Evolutionary conservation across 495 filamentous ascomycete species (phyloP).

Genomic region (Hypoxylon fragiforme): DNA sequence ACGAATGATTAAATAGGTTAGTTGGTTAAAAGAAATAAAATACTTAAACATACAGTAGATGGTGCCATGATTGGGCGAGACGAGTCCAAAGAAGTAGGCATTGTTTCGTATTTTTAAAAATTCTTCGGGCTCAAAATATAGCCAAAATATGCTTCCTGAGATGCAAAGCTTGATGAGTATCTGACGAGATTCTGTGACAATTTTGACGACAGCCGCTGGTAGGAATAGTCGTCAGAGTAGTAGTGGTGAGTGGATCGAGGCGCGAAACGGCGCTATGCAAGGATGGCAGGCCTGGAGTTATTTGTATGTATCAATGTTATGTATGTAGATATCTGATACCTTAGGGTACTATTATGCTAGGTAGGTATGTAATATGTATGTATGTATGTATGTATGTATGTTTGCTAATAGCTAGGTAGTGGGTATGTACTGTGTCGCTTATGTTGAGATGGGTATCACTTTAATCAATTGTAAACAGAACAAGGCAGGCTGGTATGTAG

Average conservation of each 20-base stretch:
- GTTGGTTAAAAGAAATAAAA: neutral
- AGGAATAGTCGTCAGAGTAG: constrained; percentile 7
- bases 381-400: no score
- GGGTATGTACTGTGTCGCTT: neutral
- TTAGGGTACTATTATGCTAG: no score
- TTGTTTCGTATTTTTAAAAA: constrained; percentile 44
- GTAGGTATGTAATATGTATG: no score
- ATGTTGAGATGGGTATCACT: neutral
- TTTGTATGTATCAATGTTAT: no score
- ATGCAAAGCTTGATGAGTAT: neutral
- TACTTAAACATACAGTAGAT: constrained; percentile 58
- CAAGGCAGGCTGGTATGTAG: constrained; percentile 1
- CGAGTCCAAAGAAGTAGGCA: constrained; percentile 71
- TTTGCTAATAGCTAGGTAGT: no score
- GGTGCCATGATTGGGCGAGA: constrained; percentile 76
- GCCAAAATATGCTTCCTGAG: constrained; percentile 3
- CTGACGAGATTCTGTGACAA: constrained; percentile 13
- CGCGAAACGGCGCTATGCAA: constrained; percentile 33
- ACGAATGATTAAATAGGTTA: no score
- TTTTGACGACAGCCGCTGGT: constrained; percentile 18
- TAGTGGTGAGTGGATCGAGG: constrained; percentile 25
- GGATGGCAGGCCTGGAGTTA: constrained; percentile 28
- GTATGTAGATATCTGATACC: no score
- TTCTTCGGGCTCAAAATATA: constrained; percentile 6
- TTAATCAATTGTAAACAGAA: constrained; percentile 5